A percentile compares a stretch with the other conserved stretches of the same genome.
Evolutionary conservation across 2,329 filamentous ascomycete species (phyloP).

Genomic region (Fusarium kyushuense): DNA sequence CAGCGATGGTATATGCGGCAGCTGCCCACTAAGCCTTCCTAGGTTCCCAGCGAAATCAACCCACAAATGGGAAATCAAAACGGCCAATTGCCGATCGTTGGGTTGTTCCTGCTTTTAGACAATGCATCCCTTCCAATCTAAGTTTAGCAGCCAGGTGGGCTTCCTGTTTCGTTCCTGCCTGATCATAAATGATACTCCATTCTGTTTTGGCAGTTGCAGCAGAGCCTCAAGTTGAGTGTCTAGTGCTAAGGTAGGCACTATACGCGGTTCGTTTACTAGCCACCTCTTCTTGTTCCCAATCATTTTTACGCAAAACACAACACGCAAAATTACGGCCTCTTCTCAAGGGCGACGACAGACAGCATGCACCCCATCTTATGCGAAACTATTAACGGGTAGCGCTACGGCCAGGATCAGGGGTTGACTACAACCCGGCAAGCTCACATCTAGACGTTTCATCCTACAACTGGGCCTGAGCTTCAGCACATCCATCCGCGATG

Average conservation of each 20-base stretch:
- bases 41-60: not conserved
- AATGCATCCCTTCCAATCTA: conserved; percentile 24
- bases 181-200: not conserved
- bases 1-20: not conserved
- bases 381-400: conserved; percentile 16
- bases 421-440: conserved; percentile 21
- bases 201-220: conserved; percentile 5
- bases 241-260: not conserved
- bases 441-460: conserved; percentile 46
- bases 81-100: conserved; percentile 36
- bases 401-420: conserved; percentile 41
- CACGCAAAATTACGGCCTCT: conserved; percentile 15
- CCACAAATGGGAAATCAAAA: conserved; percentile 32
- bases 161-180: conserved; percentile 4
- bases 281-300: conserved; percentile 1
- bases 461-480: conserved; percentile 30
- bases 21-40: not conserved
- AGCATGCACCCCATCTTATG: conserved; percentile 20
- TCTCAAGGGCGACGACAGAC: conserved; percentile 13
- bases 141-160: conserved; percentile 12
- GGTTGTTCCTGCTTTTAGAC: conserved; percentile 18
- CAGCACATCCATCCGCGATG: conserved; percentile 9
- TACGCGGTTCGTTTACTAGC: not conserved
- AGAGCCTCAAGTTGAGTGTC: conserved; percentile 3
- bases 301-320: conserved; percentile 9